Base-by-base conservation (phyloP, 2,329 filamentous ascomycete genomes). In the Botrytis fragariae region DNA sequence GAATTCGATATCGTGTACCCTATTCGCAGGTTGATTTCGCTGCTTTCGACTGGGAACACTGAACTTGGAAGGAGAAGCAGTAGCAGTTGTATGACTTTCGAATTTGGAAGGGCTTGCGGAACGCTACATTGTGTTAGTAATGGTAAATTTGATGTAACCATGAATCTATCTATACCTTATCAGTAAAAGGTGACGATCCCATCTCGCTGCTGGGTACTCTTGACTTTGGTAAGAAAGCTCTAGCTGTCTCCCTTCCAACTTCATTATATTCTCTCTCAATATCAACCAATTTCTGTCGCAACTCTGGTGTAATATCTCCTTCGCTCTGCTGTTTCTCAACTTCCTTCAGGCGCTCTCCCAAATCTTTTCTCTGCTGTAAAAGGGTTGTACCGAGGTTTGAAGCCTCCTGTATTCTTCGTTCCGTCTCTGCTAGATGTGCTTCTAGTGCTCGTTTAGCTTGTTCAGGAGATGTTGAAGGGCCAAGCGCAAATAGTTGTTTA, bases 191-290 rank as follows among this genome's bases (percentile, higher is more conserved):
- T 44, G 83, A 84, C 72, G 82, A 81, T 9, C 77, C 79, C 74
- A 86, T 83, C 79, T 94, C 92, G 75, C 87, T 89, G 81, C 92
- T 94, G 29, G 92, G 89, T 35, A 93, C 89, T 79, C 94, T 89
- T 82, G 94, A 94, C 78, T 96, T 96, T 48, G 90, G 92, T 74
- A 98, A 84, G 81, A 98, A 95, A 3, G 93, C 94, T 76, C 95
- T 89, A 61, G 95, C 94, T 65, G 93, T 96, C 81, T 98, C 95
- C 75, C 92, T 88, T 20, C 95, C 94, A 64, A 98, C 91, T 80
- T 98, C 95, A 81, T 97, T 95, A 84, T 97, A 98, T 80, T 99
- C 96, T 82, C 90, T 93, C 82, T 99, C 96, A 74, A 99, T 90
- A 76, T 97, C 94, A 22, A 90, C 87, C 71, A 99, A 87, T 83